These are phyloP conservation scores for Penicillium freii DNA, from an alignment of 2,329 filamentous ascomycete species.

Conservation along the genomic window DNA sequence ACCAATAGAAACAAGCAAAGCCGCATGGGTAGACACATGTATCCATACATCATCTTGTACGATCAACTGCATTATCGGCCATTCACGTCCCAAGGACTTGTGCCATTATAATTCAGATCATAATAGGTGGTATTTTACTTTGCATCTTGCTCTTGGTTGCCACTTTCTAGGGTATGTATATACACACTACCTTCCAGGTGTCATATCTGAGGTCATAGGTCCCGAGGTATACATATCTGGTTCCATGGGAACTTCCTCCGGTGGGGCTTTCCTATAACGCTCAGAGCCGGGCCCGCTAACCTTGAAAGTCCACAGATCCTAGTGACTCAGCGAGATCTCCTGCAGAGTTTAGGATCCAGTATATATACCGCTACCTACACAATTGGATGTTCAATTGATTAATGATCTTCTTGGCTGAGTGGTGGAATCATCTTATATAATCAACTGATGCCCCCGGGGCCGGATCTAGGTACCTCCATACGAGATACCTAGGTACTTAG, in stretches of 20 bases:
- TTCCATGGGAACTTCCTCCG: background rate
- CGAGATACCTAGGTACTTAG: background rate
- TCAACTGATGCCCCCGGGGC: background rate
- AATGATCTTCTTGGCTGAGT: background rate
- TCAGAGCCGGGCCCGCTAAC: background rate
- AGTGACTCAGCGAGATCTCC: background rate
- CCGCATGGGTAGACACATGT: background rate
- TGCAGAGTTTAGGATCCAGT: no score
- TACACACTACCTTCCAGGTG: background rate
- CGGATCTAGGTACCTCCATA: background rate
- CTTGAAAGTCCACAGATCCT: background rate
- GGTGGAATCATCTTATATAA: background rate
- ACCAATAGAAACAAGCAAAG: slow-evolving; percentile 4
- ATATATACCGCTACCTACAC: background rate
- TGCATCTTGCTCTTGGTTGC: no score
- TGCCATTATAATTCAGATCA: background rate
- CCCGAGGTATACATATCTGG: background rate
- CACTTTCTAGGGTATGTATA: background rate
- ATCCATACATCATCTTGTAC: background rate
- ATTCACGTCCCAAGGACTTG: background rate
- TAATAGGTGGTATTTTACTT: background rate
- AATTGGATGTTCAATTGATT: background rate
- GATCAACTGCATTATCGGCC: background rate
- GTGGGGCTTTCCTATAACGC: background rate
- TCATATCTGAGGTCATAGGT: background rate